These are phyloP conservation scores for Aspergillus quadrilineatus DNA, from an alignment of 2,329 filamentous ascomycete genomes.

Conservation along the genomic window DNA sequence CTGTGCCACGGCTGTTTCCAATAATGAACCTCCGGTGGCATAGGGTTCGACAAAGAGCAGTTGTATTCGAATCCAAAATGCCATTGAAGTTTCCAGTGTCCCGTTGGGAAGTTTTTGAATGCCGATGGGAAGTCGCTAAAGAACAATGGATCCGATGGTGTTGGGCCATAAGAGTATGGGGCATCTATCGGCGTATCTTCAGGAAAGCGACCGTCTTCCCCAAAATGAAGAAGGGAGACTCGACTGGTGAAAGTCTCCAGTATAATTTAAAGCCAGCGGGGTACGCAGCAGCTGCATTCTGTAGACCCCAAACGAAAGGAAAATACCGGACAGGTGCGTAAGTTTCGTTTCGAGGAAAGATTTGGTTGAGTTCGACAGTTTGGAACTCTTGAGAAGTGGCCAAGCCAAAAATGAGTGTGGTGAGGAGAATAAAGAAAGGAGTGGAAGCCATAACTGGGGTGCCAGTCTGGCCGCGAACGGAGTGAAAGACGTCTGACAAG, in stretches of 20 bases:
- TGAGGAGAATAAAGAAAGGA: too few relatives aligned
- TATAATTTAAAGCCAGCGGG: too few relatives aligned
- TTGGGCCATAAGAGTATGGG: neutral
- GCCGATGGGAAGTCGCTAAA: neutral
- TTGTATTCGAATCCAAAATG: neutral
- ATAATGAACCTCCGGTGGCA: neutral
- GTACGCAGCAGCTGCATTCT: too few relatives aligned
- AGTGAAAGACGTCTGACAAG: too few relatives aligned
- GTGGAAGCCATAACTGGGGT: too few relatives aligned
- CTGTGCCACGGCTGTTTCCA: neutral
- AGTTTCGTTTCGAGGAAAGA: too few relatives aligned
- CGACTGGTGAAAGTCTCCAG: neutral
- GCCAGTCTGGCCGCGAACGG: too few relatives aligned
- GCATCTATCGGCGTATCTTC: neutral
- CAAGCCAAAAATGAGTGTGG: too few relatives aligned
- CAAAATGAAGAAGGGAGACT: neutral
- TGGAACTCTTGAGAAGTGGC: too few relatives aligned
- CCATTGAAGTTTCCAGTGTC: neutral
- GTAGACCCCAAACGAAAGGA: too few relatives aligned
- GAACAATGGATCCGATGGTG: neutral
- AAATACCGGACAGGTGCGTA: too few relatives aligned
- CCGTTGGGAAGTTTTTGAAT: neutral
- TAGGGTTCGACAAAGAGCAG: neutral
- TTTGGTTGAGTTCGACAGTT: too few relatives aligned
- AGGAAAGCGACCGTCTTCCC: neutral